Conservation (phyloP, 495 filamentous ascomycete species). For the Aspergillus cristatus region DNA sequence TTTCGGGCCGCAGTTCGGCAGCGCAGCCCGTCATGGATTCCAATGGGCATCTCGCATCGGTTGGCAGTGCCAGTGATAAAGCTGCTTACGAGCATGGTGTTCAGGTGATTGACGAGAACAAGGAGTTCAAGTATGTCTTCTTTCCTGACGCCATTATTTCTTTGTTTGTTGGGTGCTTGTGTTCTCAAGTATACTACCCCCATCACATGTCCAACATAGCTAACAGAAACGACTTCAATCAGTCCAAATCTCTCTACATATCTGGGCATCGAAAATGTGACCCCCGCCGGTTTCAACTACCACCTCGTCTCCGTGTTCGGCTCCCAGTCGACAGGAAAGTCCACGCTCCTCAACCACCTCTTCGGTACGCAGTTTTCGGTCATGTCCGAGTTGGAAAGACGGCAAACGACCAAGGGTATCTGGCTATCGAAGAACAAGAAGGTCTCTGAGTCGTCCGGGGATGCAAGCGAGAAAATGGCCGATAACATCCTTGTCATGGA, state of each 20-base stretch:
- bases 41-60: constrained; percentile 82
- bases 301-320: constrained; percentile 98
- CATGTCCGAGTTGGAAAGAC: constrained; percentile 83
- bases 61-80: constrained; percentile 59
- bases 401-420: constrained; percentile 97
- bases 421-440: constrained; percentile 96
- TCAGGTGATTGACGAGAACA: constrained; percentile 92
- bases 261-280: constrained; percentile 66
- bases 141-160: constrained; percentile 1
- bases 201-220: no score
- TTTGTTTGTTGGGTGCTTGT: background rate
- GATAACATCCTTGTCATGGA: constrained; percentile 99
- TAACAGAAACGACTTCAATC: constrained; percentile 14
- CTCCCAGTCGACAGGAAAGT: constrained; percentile 97
- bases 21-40: constrained; percentile 56
- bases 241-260: constrained; percentile 77
- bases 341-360: constrained; percentile 88
- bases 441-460: constrained; percentile 13
- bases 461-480: constrained; percentile 56
- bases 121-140: constrained; percentile 76
- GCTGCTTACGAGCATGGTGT: constrained; percentile 79
- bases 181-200: no score
- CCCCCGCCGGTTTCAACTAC: constrained; percentile 91
- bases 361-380: constrained; percentile 95
- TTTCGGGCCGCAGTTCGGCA: constrained; percentile 23